Evolutionary conservation across 2,329 filamentous ascomycete species (phyloP), one percentile per base, ranked within the genome.

Genomic region (Fusarium sambucinum): DNA sequence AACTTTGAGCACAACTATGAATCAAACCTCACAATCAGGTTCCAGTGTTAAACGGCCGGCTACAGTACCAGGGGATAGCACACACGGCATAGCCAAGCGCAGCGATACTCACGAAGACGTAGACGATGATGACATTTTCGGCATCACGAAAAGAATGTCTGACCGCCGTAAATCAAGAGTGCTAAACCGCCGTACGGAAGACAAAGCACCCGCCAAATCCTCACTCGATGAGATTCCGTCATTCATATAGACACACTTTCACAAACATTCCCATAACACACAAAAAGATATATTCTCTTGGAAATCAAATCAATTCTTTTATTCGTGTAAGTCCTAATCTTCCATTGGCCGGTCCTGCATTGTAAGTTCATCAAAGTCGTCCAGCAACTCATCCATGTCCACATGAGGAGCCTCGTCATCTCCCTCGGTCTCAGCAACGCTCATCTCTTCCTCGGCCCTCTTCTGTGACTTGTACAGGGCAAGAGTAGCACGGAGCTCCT

Each of bases 281-380:
- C 14, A 13, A 29, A 25, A n/a, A 5, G 11, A 27, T 19, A 5
- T 8, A 29, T 32, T 41, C 14, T 10, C 6, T 51, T 44, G 56
- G 21, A 66, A 44, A 46, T 56, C 58, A 66, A 68, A 68, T 66
- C 54, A 67, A 50, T 68, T 66, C 50, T 73, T 72, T 72, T 73
- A 59, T 73, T 65, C 46, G 63, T 66, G 63, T 66, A 57, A 65
- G 63, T 44, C 32, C 63, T 68, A 65, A 56, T 35, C 53, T 50
- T 80, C 91, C 62, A 72, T 73, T 68, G 73, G 75, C 19, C 63
- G 51, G 54, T 78, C 77, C 59, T 74, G 62, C 75, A 79, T 59
- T 47, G 77, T 74, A 55, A 97, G 87, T 75, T 97, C 94, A 76
- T 97, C 94, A 83, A 97, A 94, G 78, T 97, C 94, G 77, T 97